Evolutionary conservation across 2,329 filamentous ascomycete species (phyloP), one percentile per base, ranked within the genome.

Genomic region (Neophaeococcomyces mojaviensis): DNA sequence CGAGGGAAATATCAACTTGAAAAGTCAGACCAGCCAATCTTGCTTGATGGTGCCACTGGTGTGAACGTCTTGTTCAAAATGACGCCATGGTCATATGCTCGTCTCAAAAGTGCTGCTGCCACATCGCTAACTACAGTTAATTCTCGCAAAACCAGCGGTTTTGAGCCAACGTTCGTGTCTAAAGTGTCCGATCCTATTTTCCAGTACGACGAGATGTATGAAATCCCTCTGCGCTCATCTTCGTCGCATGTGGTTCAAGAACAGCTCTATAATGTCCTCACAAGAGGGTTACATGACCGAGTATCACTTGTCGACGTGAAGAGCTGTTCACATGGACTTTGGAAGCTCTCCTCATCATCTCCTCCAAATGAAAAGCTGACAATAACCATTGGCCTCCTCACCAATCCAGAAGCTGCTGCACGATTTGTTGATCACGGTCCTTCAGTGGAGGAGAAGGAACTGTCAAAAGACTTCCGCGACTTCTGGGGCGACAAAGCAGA

Each of bases 401-500:
- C 90, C 39, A 79, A 96, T 56, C 73, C 85, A 1, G 72, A 77
- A 31, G 84, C 87, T 55, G 82, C 84, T 58, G 71, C 76, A 46
- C 82, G 89, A 26, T 76, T 82, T 38, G 85, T 96, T 51, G 92
- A 98, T 55, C 86, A 88, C 61, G 92, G 92, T 0, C 92, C 92
- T 4, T 70, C 83, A 1, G 86, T 88, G 2, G 89, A 97, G 60
- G 78, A 92, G 50, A 88, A 90, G 64, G 81, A 84, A 53, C 86
- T 88, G 52, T 84, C 88, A 19, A 80, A 81, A 8, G 76, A 75
- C 26, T 98, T 96, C 64, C 85, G 87, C 30, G 79, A 82, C 28
- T 97, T 98, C 62, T 98, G 94, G 92, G 92, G 90, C 5, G 84
- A 90, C 8, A 94, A 92, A 62, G 79, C 92, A 1, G 92, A 98